Evolutionary conservation across 768 basidiomycete species (phyloP), one percentile per base, ranked within the genome.

Genomic region (Pleurotus sapidus): DNA sequence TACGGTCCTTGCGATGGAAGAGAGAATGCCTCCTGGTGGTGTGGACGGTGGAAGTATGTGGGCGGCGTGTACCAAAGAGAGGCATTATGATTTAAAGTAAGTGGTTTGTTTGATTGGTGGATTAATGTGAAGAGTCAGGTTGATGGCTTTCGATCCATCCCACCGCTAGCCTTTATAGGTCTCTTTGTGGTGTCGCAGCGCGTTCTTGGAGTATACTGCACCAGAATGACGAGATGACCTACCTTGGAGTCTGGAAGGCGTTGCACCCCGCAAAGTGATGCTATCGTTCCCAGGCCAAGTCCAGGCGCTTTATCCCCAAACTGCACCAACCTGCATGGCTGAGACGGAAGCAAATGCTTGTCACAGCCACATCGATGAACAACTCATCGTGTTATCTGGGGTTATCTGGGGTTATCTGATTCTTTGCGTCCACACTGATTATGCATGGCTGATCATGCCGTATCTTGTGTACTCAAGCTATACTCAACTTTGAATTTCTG

Each of bases 401-500:
- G 20, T 46, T 46, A 23, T 25, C n/a, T n/a, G n/a, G n/a, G n/a
- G n/a, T n/a, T 48, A 34, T 34, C 30, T 34, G 30, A 34, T 34
- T 34, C 30, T 34, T 34, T 8, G 11, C 30, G 4, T 9, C 30
- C 30, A 11, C 30, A 34, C 8, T 11, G 30, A 11, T 34, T 14
- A 54, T 54, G 51, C 51, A 54, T 54, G 51, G 51, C 51, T 54
- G 51, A 54, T 30, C 18, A 20, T 25, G 18, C 23, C 39, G 51
- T 54, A 14, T 12, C 37, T 38, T 18, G 20, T 20, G 15, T 54
- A 3, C 51, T 39, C 42, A 18, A 54, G 5, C 17, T 54, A 40
- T 89, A 87, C 60, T 57, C 67, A 3, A 67, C 71, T 3, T 70
- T 85, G 40, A 70, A 70, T 1, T 82, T 83, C 65, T 73, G 64